Base-by-base conservation (phyloP, 2,329 filamentous ascomycete genomes). In the Botrytis medusae region DNA sequence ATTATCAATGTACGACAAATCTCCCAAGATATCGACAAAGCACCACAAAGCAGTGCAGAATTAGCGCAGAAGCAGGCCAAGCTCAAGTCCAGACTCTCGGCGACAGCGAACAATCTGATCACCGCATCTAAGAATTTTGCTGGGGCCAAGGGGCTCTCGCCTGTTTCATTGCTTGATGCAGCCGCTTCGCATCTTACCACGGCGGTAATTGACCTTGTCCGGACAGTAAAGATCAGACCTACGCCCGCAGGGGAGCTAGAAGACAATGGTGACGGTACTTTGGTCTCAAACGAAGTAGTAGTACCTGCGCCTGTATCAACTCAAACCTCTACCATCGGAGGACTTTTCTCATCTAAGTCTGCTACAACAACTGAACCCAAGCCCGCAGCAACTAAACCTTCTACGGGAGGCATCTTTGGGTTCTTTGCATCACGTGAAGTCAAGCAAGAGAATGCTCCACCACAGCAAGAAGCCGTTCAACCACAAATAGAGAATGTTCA, bases 71-170 rank as follows among this genome's bases (percentile, higher is more conserved):
- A 91, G 75, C 89, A 90, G 76, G 84, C 86, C 42, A 94, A 91
- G 81, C 87, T 97, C 74, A 97, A 93, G 83, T 88, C 89, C 68
- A 91, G 92, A 74, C 92, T 98, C 4, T 97, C 94, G n/a, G 92
- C 92, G 3, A 97, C 95, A 1, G 95, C 96, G 67, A 98, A 98
- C 85, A 96, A 95, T 80, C 86, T 99, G 73, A 98, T 98, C 79
- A 98, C 95, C 3, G 94, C 95, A 1, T 92, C 93, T 48, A 97
- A 97, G 84, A 97, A 97, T 80, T 97, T 96, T 82, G 91, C 93
- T 48, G 88, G 89, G 18, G 91, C 94, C 0, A 90, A 89, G 32
- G 96, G 96, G 44, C 88, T 99, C 46, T 95, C 94, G 1, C 96
- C 96, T 0, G 92, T 99, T n/a, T 97, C 94, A 9, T 84, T 99